Evolutionary conservation across 768 basidiomycete species (phyloP).

Genomic region (Hemileccinum impolitum): DNA sequence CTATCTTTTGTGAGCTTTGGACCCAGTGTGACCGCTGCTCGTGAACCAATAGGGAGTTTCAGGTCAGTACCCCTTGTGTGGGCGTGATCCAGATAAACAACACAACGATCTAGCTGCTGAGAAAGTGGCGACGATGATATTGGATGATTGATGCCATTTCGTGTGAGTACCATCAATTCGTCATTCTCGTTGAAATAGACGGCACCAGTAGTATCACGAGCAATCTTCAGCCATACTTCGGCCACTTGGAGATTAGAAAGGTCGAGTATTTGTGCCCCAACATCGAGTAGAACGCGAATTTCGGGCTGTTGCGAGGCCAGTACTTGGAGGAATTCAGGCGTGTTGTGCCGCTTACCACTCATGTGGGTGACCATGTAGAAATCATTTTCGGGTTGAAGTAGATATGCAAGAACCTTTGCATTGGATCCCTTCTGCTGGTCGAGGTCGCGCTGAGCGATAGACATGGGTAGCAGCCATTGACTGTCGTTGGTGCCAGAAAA

Average conservation of each 20-base stretch:
- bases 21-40: slow-evolving; percentile 48
- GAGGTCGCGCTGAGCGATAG: slow-evolving; percentile 25
- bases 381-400: slow-evolving; percentile 34
- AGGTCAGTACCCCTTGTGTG: slow-evolving; percentile 42
- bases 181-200: slow-evolving; percentile 41
- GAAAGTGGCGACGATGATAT: slow-evolving; percentile 38
- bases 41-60: slow-evolving; percentile 38
- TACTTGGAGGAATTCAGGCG: slow-evolving; percentile 24
- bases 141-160: slow-evolving; percentile 33
- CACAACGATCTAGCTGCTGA: slow-evolving; percentile 38
- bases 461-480: too few relatives aligned
- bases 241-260: slow-evolving; percentile 39
- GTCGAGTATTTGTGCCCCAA: slow-evolving; percentile 53
- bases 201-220: slow-evolving; percentile 32
- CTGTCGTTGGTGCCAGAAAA: too few relatives aligned
- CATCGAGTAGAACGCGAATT: slow-evolving; percentile 48
- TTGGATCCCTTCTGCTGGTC: slow-evolving; percentile 40
- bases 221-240: slow-evolving; percentile 11
- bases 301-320: slow-evolving; percentile 32
- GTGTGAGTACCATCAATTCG: slow-evolving; percentile 30
- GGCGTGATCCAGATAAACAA: slow-evolving; percentile 47
- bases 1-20: slow-evolving; percentile 48
- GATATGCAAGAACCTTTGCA: slow-evolving; percentile 32
- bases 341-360: slow-evolving; percentile 23
- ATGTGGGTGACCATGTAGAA: slow-evolving; percentile 22